Percentiles rank a stretch among this genome's conserved stretches.
Evolutionary conservation across 139 green algal species (phyloP).

Genomic region (Zygnema cylindricum): DNA sequence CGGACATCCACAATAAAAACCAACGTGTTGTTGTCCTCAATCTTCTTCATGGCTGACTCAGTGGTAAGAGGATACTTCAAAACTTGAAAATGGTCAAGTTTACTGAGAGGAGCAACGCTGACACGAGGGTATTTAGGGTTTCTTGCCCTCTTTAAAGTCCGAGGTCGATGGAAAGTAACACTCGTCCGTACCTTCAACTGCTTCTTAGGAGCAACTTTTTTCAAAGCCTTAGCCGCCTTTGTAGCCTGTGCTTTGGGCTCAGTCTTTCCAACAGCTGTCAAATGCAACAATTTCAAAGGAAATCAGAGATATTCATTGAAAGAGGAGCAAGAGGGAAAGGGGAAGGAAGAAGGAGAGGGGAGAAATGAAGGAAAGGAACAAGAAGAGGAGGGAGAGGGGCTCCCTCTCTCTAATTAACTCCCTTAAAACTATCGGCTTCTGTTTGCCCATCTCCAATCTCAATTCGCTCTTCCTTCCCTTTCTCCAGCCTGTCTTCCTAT

Average conservation of each 20-base stretch:
- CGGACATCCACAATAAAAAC: constrained; percentile 92
- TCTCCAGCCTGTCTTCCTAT: background rate
- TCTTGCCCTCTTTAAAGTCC: constrained; percentile 83
- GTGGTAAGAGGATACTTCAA: constrained; percentile 98
- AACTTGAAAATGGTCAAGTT: constrained; percentile 75
- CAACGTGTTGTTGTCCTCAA: constrained; percentile 99
- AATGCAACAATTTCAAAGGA: background rate
- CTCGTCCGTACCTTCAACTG: constrained; percentile 61
- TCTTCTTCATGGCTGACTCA: constrained; percentile 99
- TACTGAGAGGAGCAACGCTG: constrained; percentile 44
- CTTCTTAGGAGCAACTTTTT: constrained; percentile 85
- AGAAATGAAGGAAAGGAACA: background rate
- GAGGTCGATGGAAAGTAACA: constrained; percentile 80
- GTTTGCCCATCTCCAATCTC: too few relatives aligned
- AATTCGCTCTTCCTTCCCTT: background rate
- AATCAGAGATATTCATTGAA: too few relatives aligned
- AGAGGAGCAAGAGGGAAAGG: background rate
- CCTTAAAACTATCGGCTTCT: too few relatives aligned
- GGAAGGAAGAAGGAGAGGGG: background rate
- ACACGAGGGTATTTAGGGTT: constrained; percentile 65
- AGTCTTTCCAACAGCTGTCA: background rate
- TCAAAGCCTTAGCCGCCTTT: constrained; percentile 90
- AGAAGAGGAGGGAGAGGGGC: too few relatives aligned
- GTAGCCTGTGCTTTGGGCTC: constrained; percentile 73
- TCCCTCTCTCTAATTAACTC: too few relatives aligned